These are phyloP conservation scores for Gamarada debralockiae DNA, from an alignment of 495 filamentous ascomycete genomes.

Conservation along the genomic window DNA sequence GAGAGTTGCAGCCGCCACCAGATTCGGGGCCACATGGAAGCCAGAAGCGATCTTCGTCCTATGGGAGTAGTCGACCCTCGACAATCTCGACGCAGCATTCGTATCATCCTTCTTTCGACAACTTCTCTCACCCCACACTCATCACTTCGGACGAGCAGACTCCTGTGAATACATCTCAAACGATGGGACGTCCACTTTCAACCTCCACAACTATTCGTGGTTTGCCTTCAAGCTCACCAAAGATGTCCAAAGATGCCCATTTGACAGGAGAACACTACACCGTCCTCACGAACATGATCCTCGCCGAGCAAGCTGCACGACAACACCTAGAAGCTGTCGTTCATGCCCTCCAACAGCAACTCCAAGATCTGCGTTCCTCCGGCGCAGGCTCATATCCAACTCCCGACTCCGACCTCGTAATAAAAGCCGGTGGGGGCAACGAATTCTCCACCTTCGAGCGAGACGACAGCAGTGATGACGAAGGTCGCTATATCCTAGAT, in stretches of 20 bases:
- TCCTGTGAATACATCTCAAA: conserved; percentile 26
- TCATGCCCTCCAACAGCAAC: conserved; percentile 38
- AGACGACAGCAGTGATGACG: conserved; percentile 21
- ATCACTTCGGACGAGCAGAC: conserved; percentile 32
- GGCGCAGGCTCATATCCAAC: conserved; percentile 25
- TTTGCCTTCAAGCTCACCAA: conserved; percentile 32
- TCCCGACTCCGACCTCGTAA: conserved; percentile 25
- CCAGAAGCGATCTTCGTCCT: conserved; percentile 28
- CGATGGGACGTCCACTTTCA: conserved; percentile 23
- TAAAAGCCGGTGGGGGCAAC: conserved; percentile 22
- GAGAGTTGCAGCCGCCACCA: conserved; percentile 17
- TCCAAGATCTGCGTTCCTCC: conserved; percentile 24
- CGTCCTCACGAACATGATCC: conserved; percentile 38
- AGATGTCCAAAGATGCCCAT: conserved; percentile 29
- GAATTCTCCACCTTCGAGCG: conserved; percentile 18
- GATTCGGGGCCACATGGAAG: conserved; percentile 29
- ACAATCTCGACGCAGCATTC: conserved; percentile 17
- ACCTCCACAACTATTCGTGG: conserved; percentile 25
- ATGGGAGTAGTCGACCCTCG: conserved; percentile 22
- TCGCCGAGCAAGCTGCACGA: conserved; percentile 44
- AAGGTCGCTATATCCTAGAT: conserved; percentile 26
- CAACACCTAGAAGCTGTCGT: conserved; percentile 48
- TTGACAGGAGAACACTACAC: conserved; percentile 33
- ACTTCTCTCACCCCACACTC: conserved; percentile 26
- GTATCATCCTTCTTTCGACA: conserved; percentile 35